Evolutionary conservation across 768 basidiomycete genomes (phyloP).

Genomic region (Butyriboletus loyo): DNA sequence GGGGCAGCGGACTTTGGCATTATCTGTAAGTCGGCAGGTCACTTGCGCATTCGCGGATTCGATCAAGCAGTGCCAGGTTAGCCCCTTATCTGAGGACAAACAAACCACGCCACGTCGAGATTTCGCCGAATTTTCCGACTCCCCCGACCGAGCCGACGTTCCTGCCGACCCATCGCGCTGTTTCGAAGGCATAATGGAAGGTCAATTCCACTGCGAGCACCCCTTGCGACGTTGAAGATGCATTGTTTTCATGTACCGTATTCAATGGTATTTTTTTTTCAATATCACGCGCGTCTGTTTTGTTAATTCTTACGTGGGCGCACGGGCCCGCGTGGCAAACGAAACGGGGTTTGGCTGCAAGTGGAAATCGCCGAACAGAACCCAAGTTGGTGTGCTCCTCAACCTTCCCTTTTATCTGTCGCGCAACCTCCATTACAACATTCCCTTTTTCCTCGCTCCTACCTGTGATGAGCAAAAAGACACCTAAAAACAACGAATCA

Average conservation of each 20-base stretch:
- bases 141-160: neutral
- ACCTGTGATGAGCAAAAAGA: conserved; percentile 51
- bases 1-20: neutral
- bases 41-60: conserved; percentile 8
- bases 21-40: neutral
- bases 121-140: conserved; percentile 13
- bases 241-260: conserved; percentile 27
- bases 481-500: conserved; percentile 37
- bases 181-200: conserved; percentile 13
- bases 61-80: conserved; percentile 25
- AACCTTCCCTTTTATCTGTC: conserved; percentile 40
- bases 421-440: conserved; percentile 26
- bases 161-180: neutral
- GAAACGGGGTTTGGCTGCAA: conserved; percentile 37
- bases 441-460: conserved; percentile 12
- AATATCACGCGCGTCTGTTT: conserved; percentile 31
- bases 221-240: conserved; percentile 20
- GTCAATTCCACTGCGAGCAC: conserved; percentile 17
- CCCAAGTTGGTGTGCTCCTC: conserved; percentile 39
- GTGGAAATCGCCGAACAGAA: conserved; percentile 40
- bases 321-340: conserved; percentile 40
- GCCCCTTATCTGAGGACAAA: conserved; percentile 32
- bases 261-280: conserved; percentile 31
- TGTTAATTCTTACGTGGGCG: conserved; percentile 38
- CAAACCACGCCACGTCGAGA: conserved; percentile 23